phyloP scores from a whole-genome alignment of 345 rosid genomes.

The Capsella bursapastoris region DNA sequence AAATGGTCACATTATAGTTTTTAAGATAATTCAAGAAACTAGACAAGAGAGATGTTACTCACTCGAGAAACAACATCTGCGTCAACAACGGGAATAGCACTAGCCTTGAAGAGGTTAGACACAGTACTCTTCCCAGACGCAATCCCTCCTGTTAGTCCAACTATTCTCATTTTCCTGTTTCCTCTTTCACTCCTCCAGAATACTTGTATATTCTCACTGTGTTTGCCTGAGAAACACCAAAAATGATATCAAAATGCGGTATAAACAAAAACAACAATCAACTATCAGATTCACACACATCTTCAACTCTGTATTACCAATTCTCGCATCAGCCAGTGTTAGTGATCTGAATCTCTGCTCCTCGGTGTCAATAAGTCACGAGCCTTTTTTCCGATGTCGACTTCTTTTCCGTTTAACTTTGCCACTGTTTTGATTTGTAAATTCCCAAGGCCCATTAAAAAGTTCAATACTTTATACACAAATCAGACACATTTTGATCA shows the following conservation, averaged over 20 bases:
- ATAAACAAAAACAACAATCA: neutral
- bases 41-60: conserved; percentile 44
- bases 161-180: conserved; percentile 63
- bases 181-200: neutral
- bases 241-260: neutral
- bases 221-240: conserved; percentile 32
- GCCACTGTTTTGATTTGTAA: no score
- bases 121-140: conserved; percentile 92
- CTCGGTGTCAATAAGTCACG: no score
- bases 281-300: neutral
- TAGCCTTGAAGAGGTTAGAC: conserved; percentile 76
- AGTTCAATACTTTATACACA: no score
- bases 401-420: no score
- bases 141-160: conserved; percentile 89
- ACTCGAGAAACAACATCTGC: conserved; percentile 86
- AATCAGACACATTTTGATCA: no score
- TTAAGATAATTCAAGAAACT: neutral
- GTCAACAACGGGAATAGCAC: conserved; percentile 78
- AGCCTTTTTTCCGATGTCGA: no score
- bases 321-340: no score
- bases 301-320: neutral
- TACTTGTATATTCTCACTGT: neutral
- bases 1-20: neutral
- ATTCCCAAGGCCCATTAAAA: no score
- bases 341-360: no score